Conservation (phyloP, 2,329 filamentous ascomycete genomes). For the Botrytis squamosa region DNA sequence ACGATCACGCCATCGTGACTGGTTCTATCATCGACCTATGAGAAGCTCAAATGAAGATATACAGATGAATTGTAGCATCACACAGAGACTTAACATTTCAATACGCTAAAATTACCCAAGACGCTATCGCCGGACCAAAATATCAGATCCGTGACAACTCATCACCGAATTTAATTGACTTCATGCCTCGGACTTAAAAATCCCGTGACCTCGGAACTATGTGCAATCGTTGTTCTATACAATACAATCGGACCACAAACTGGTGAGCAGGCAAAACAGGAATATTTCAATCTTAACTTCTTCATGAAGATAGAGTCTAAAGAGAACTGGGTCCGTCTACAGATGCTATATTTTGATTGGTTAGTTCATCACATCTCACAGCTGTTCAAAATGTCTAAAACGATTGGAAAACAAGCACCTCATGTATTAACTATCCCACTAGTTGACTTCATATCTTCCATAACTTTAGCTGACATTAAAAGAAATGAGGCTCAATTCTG, state of each 20-base stretch:
- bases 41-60: neutral
- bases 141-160: neutral
- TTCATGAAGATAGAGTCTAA: neutral
- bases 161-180: too few species aligned
- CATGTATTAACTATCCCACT: neutral
- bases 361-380: neutral
- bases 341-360: neutral
- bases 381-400: neutral
- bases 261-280: neutral
- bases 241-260: neutral
- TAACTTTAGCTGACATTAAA: neutral
- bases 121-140: neutral
- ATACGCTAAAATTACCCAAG: neutral
- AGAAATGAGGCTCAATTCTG: neutral
- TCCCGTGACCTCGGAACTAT: neutral
- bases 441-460: neutral
- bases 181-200: too few species aligned
- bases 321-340: neutral
- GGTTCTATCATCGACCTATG: neutral
- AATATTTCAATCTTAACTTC: too few species aligned
- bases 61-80: neutral
- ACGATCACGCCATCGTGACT: slow-evolving; percentile 12
- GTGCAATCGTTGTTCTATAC: neutral
- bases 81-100: neutral
- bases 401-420: neutral